phyloP scores from a whole-genome alignment of 257 asterid species.

The Nemophila menziesii region DNA sequence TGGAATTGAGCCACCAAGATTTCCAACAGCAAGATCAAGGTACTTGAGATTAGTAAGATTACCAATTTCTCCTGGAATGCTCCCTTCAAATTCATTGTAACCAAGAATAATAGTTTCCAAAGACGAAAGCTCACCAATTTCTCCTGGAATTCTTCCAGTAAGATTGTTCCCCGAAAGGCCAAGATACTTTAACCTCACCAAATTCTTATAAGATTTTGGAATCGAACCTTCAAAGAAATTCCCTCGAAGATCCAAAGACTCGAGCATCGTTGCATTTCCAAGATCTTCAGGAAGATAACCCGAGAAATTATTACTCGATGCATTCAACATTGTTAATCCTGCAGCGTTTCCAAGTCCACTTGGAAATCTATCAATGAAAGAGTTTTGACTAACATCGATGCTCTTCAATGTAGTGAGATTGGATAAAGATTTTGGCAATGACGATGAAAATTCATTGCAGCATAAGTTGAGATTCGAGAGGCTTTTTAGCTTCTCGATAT shows the following conservation, averaged over 20 bases:
- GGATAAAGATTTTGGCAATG: conserved; percentile 38
- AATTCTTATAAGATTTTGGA: conserved; percentile 37
- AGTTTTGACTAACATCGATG: conserved; percentile 66
- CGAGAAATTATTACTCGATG: conserved; percentile 63
- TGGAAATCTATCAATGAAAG: conserved; percentile 36
- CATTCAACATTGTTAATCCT: conserved; percentile 32
- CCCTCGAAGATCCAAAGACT: conserved; percentile 65
- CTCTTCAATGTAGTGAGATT: conserved; percentile 32
- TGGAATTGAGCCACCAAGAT: conserved; percentile 49
- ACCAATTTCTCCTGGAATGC: conserved; percentile 50
- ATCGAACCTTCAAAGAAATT: conserved; percentile 60
- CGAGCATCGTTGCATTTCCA: conserved; percentile 36
- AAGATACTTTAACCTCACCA: conserved; percentile 44
- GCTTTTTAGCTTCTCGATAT: conserved; percentile 27
- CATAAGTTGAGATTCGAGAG: conserved; percentile 30
- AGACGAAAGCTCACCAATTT: conserved; percentile 42
- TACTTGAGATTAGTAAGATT: conserved; percentile 49
- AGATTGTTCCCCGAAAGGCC: conserved; percentile 74
- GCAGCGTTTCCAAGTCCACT: conserved; percentile 35
- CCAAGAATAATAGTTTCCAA: conserved; percentile 54
- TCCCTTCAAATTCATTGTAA: conserved; percentile 47
- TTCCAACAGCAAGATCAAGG: conserved; percentile 49
- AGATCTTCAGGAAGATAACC: conserved; percentile 57
- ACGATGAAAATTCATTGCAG: conserved; percentile 45
- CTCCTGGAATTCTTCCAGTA: conserved; percentile 38